Conservation (phyloP, 768 basidiomycete genomes). For the Podaxis carcinomalis region DNA sequence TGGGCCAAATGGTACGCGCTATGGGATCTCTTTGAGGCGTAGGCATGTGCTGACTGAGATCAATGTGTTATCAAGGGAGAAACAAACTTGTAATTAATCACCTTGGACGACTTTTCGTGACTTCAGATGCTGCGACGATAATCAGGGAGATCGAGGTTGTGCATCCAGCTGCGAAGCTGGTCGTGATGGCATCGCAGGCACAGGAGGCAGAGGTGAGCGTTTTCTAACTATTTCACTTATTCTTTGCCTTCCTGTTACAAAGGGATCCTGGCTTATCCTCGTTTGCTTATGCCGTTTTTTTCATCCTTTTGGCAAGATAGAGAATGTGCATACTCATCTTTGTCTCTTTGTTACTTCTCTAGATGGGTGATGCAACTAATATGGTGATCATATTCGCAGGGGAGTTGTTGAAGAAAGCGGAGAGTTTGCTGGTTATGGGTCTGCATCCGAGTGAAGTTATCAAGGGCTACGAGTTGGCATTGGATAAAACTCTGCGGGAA, state of each 20-base stretch:
- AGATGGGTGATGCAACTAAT: conserved; percentile 99
- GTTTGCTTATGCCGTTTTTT: neutral
- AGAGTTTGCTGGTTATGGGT: conserved; percentile 91
- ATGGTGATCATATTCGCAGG: conserved; percentile 93
- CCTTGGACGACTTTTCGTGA: conserved; percentile 91
- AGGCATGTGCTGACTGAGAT: neutral
- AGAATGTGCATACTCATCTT: neutral
- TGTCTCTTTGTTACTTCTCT: conserved; percentile 8
- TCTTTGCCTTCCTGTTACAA: neutral
- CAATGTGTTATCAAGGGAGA: conserved; percentile 51
- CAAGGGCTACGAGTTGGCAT: conserved; percentile 92
- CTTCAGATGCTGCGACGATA: conserved; percentile 98
- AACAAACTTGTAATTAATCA: conserved; percentile 99
- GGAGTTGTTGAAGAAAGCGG: conserved; percentile 91
- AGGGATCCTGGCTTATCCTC: too few relatives aligned
- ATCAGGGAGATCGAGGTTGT: conserved; percentile 97
- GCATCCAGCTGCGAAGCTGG: conserved; percentile 96
- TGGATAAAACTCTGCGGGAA: conserved; percentile 77
- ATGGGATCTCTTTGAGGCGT: conserved; percentile 1
- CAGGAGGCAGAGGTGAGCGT: conserved; percentile 85
- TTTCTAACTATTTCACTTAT: neutral
- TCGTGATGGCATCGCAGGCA: conserved; percentile 98
- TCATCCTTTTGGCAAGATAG: neutral
- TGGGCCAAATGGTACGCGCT: conserved; percentile 83
- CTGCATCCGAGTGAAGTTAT: conserved; percentile 95